Evolutionary conservation across 768 basidiomycete species (phyloP), one percentile per base, ranked within the genome.

Genomic region (Pulveroboletus sp.): DNA sequence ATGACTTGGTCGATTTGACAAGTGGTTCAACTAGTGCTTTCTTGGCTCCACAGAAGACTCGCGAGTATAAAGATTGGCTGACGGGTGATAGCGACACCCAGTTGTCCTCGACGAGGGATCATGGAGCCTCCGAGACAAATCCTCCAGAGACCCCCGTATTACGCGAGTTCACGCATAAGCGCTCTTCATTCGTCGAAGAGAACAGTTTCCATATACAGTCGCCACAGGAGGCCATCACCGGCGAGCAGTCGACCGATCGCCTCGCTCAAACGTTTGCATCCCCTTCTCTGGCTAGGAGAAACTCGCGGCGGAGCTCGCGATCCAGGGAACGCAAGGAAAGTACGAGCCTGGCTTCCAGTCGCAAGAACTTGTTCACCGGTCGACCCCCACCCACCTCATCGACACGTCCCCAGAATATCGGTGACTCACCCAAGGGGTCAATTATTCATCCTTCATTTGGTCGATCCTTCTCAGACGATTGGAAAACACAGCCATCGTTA

Each of bases 151-250:
- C 72, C 19, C 78, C 83, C 4, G 70, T 84, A 26, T 66, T 88
- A 43, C 81, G 86, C 47, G 79, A 83, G 17, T 85, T 84, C 16
- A 85, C 85, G 19, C 80, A 81, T 61, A 89, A 88, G 68, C 80
- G 85, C 12, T 78, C 85, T 30, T 87, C 86, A 3, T 75, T 79
- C 44, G 78, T 86, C 29, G 77, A 85, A 57, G 75, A 73, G 51
- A 75, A 68, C 20, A 63, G 54, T 12, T 44, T 68, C 20, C 56
- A 45, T 24, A 47, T 70, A 31, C 63, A 60, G 45, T 49, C 55
- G 3, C 65, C 67, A 23, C 69, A 70, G 45, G 67, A 70, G 60
- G 67, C 63, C 66, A 65, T 62, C 56, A 68, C 53, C 2, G 13
- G 52, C 42, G 63, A 55, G 48, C 59, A 57, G 27, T 45, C 58